Base-by-base conservation (phyloP, 805 yeast genomes). In the Kodamaea restingae region DNA sequence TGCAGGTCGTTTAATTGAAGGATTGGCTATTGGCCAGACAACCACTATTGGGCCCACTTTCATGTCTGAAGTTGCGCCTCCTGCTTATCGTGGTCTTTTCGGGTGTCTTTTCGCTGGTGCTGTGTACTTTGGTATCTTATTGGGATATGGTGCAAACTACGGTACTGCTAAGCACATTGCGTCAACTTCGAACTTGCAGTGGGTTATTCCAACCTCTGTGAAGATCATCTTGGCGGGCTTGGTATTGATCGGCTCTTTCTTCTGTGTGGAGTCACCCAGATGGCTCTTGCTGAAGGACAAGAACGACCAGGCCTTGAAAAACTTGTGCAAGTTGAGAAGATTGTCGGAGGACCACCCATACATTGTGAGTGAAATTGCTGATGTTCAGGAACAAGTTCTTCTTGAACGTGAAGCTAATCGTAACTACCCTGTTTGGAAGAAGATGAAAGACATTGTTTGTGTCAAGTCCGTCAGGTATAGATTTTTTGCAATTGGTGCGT, bases 1-100 rank as follows among this genome's bases (percentile, higher is more conserved):
- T 43, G 79, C 73, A 27, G 81, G 82, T 9, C 61, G 81, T 42
- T 61, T 76, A 18, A 50, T 77, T 35, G 80, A 76, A 48, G 82
- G 82, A 17, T 50, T 74, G 12, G 76, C 75, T 17, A 61, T 77
- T 38, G 81, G 83, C n/a, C 75, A 75, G 47, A 71, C 81, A 7
- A 70, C 74, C 7, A 75, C 76, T 12, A 64, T 72, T 43, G 81
- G 80, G 5, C 81, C 81, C 10, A 63, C 75, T 37, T 76, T 75
- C 47, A 51, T 75, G 34, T 66, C 78, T 3, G 83, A 77, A 50
- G 67, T 73, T 26, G 63, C 80, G 11, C 81, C 83, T 14, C 62
- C 66, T 30, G 58, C 69, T 24, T 67, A 73, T 40, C 64, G 82
- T 55, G 81, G 81, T 35, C 46, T 73, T 38, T 69, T 76, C 49